Evolutionary conservation across 2,329 filamentous ascomycete genomes (phyloP), one percentile per base, ranked within the genome.

Genomic region (Penicillium occitanis): DNA sequence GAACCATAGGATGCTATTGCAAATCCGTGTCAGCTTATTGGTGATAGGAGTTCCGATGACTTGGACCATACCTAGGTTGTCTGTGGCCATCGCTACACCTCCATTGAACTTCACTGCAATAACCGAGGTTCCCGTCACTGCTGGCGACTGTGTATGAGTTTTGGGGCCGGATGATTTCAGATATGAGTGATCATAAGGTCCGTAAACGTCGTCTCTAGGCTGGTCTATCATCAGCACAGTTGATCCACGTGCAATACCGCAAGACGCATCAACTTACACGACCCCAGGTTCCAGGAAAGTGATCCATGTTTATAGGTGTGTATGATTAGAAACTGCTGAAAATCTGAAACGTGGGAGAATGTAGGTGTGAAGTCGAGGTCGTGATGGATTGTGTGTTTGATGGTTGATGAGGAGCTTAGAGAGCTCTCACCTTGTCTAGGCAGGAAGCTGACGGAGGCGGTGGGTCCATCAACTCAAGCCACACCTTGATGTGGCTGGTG

Each of bases 201-300:
- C 95, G 82, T 98, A 99, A 76, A 98, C 86, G 80, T 99, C 95
- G 81, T 99, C 92, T 86, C 95, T 90, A 77, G 95, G 95, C 95
- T 99, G 75, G 69, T 61, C 63, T 55, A 64, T 57, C 55, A 74
- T 83, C 78, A 83, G 80, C 50, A 65, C 73, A 69, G 64, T 59
- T 19, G 65, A 62, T 62, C 25, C 65, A 40, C 22, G 17, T 37
- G 61, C 22, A 33, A 33, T 22, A 46, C 40, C 13, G 57, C 17
- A 42, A 17, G 48, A 30, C 40, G 30, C n/a, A 63, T 58, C 13
- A 46, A 78, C 84, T 76, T 82, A 88, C 87, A 78, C 87, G 84
- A 76, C 87, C 87, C 87, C 87, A 89, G 70, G 84, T 85, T 81
- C 88, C 84, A 67, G 87, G 87, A 72, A 86, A 83, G 76, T 89